Evolutionary conservation across 2,329 filamentous ascomycete genomes (phyloP), one percentile per base, ranked within the genome.

Genomic region (Aspergillus alliaceus): DNA sequence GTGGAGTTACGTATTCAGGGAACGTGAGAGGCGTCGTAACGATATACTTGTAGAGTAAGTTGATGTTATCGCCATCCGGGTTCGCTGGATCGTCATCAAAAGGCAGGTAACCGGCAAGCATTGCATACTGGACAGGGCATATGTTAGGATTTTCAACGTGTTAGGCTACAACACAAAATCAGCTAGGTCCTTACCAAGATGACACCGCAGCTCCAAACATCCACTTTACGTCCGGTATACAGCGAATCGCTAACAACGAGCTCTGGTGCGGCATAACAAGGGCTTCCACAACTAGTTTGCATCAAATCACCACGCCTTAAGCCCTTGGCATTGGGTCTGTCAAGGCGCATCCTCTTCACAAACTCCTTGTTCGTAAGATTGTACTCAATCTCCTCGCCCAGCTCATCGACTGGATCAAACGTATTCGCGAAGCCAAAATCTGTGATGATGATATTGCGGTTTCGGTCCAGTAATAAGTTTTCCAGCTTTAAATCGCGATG

Each of bases 351-450:
- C 51, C 88, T 84, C 78, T 93, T 93, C 60, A 98, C 89, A 70
- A 88, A 95, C 18, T 97, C 93, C 64, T 91, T 90, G 70, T 96
- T 93, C 25, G 86, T 84, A 22, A 99, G 79, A 62, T 92, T 90
- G 68, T 91, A 85, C 75, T 98, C 95, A 64, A 97, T 90, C 58
- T 97, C 93, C 59, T 96, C 91, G 4, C 85, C 86, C 37, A 99
- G 82, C 72, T 97, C 92, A 70, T 99, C 95, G 34, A 81, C 79
- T 0, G 95, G 86, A 70, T 97, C 90, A 71, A 99, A 99, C 0
- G 93, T 98, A 76, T 99, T 99, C 65, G 95, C 95, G 73, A 99
- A 99, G 18, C 95, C 95, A 76, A 99, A 99, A 77, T 99, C 95
- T 15, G 95, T 99, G 71, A 99, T 99, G 77, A 99, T 99, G 70